Evolutionary conservation across 2,329 filamentous ascomycete species (phyloP).

Genomic region (Aspergillus quadricinctus): DNA sequence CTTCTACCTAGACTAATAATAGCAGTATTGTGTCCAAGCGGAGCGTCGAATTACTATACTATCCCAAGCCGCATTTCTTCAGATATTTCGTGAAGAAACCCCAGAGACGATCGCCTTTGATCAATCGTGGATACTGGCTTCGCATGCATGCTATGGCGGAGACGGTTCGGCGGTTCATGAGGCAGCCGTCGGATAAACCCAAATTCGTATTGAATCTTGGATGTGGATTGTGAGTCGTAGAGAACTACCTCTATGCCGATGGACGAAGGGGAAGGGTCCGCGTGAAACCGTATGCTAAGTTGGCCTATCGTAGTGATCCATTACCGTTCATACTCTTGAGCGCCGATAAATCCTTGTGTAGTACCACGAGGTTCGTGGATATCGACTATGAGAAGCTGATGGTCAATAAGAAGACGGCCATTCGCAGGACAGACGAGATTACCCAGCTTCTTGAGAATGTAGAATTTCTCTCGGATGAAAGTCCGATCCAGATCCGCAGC

Average conservation of each 20-base stretch:
- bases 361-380: slow-evolving; percentile 68
- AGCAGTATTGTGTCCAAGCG: slow-evolving; percentile 90
- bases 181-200: slow-evolving; percentile 48
- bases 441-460: slow-evolving; percentile 48
- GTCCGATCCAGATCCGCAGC: slow-evolving; percentile 56
- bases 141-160: slow-evolving; percentile 78
- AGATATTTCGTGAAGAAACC: slow-evolving; percentile 83
- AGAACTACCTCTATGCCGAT: background rate
- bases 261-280: background rate
- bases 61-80: slow-evolving; percentile 77
- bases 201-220: slow-evolving; percentile 82
- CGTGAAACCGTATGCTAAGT: slow-evolving; percentile 23
- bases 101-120: slow-evolving; percentile 76
- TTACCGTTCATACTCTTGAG: slow-evolving; percentile 78
- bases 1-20: slow-evolving; percentile 65
- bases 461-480: slow-evolving; percentile 29
- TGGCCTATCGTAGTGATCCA: slow-evolving; percentile 61
- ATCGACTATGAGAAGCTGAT: slow-evolving; percentile 83
- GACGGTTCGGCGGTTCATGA: slow-evolving; percentile 69
- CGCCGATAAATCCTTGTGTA: slow-evolving; percentile 57
- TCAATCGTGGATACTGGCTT: slow-evolving; percentile 86
- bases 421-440: slow-evolving; percentile 61
- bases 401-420: slow-evolving; percentile 64
- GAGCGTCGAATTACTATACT: slow-evolving; percentile 86
- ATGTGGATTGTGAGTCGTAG: slow-evolving; percentile 73